Conservation (phyloP, 768 basidiomycete genomes). For the Termitomyces sp. region DNA sequence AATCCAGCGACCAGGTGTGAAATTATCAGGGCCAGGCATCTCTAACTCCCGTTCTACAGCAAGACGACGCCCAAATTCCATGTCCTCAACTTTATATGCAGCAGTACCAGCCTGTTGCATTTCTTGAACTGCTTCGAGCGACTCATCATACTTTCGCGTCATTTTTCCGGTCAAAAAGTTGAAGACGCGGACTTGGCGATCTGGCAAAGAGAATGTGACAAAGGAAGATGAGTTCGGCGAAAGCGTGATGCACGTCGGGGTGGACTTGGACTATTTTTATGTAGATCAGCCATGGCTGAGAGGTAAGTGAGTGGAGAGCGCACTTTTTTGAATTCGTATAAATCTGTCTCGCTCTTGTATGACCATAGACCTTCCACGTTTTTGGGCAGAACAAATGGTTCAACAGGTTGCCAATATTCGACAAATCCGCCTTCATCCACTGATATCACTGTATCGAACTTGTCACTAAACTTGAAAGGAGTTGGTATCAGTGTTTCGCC, state of each 20-base stretch:
- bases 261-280: conserved; percentile 81
- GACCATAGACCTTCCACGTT: conserved; percentile 79
- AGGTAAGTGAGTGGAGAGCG: not conserved
- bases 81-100: conserved; percentile 89
- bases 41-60: conserved; percentile 91
- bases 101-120: conserved; percentile 99
- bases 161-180: conserved; percentile 87
- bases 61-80: conserved; percentile 98
- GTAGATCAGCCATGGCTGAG: not conserved
- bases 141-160: conserved; percentile 92
- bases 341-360: conserved; percentile 85
- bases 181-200: conserved; percentile 92
- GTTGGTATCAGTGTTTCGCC: not conserved
- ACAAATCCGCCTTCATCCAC: conserved; percentile 93
- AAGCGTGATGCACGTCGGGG: conserved; percentile 86
- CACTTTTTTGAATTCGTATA: conserved; percentile 99
- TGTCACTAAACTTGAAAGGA: conserved; percentile 72
- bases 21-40: conserved; percentile 68
- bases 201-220: conserved; percentile 88
- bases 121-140: conserved; percentile 86
- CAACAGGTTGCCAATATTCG: conserved; percentile 92
- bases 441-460: conserved; percentile 87
- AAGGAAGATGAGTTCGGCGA: conserved; percentile 89
- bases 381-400: conserved; percentile 83
- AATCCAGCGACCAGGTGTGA: conserved; percentile 69